Conservation (phyloP, 305 asterid genomes). For the Solanum hybrid region DNA sequence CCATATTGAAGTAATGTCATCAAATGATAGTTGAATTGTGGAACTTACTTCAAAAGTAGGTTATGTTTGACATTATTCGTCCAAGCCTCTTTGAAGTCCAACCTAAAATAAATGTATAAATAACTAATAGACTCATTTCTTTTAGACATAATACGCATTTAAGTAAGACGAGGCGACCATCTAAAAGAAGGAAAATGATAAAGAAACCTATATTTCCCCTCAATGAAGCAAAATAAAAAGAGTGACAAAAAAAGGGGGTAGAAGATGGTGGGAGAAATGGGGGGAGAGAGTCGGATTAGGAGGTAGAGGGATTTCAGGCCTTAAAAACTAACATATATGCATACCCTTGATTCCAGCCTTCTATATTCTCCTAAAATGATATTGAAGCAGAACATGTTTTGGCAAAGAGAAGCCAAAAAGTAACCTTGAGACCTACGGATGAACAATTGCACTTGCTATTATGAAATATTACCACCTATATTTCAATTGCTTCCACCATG, state of each 20-base stretch:
- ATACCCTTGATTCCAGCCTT: slow-evolving; percentile 3
- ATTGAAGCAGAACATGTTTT: background rate
- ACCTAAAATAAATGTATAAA: too few relatives aligned
- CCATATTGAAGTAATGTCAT: too few relatives aligned
- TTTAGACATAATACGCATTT: background rate
- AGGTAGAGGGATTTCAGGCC: background rate
- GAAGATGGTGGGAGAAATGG: background rate
- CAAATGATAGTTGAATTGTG: too few relatives aligned
- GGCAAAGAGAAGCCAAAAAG: slow-evolving; percentile 9
- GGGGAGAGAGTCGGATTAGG: background rate
- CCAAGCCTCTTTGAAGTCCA: too few relatives aligned
- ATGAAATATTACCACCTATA: slow-evolving; percentile 8
- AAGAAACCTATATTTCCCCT: background rate
- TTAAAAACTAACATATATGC: slow-evolving; percentile 1
- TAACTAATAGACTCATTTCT: background rate
- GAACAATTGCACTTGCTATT: slow-evolving; percentile 24
- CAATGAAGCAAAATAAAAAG: background rate
- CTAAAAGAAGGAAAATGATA: background rate
- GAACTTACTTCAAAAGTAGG: too few relatives aligned
- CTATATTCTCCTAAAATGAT: background rate
- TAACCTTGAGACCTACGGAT: slow-evolving; percentile 16
- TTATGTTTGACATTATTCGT: too few relatives aligned
- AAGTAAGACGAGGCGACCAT: background rate
- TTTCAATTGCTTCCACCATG: slow-evolving; percentile 40
- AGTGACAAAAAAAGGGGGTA: background rate